phyloP scores from a whole-genome alignment of 805 yeast species.

The Nakazawaea pomicola region DNA sequence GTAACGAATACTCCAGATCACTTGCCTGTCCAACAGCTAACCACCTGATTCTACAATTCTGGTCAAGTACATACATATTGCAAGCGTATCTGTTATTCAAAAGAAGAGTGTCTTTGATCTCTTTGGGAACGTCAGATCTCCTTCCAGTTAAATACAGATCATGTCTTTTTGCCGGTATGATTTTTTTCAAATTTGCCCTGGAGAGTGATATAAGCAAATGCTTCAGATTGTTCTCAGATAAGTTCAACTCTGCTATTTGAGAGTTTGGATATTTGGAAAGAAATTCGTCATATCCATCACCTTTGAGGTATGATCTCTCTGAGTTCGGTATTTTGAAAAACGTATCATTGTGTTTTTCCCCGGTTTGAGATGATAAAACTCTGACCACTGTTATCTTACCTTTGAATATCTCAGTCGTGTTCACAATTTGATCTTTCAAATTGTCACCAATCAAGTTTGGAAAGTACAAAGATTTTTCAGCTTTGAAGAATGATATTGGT shows the following conservation, averaged over 20 bases:
- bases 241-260: conserved; percentile 71
- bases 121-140: conserved; percentile 51
- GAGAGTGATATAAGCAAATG: conserved; percentile 53
- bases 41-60: conserved; percentile 78
- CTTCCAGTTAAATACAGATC: conserved; percentile 60
- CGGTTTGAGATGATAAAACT: conserved; percentile 62
- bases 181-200: conserved; percentile 36
- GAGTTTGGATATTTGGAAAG: conserved; percentile 40
- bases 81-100: conserved; percentile 81
- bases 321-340: conserved; percentile 47
- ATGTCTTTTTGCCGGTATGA: conserved; percentile 44
- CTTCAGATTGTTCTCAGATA: conserved; percentile 72
- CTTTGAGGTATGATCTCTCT: conserved; percentile 34
- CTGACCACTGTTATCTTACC: conserved; percentile 61
- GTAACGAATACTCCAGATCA: conserved; percentile 53
- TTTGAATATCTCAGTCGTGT: conserved; percentile 33
- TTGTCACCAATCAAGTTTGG: conserved; percentile 62
- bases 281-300: conserved; percentile 38
- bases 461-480: conserved; percentile 70
- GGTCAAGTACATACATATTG: conserved; percentile 74
- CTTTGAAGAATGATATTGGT: conserved; percentile 74
- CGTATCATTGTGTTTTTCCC: conserved; percentile 59
- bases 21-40: conserved; percentile 80
- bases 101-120: conserved; percentile 50
- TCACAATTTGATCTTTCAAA: conserved; percentile 22